Evolutionary conservation across 2,329 filamentous ascomycete species (phyloP), one percentile per base, ranked within the genome.

Genomic region (Verticillium isaacii): DNA sequence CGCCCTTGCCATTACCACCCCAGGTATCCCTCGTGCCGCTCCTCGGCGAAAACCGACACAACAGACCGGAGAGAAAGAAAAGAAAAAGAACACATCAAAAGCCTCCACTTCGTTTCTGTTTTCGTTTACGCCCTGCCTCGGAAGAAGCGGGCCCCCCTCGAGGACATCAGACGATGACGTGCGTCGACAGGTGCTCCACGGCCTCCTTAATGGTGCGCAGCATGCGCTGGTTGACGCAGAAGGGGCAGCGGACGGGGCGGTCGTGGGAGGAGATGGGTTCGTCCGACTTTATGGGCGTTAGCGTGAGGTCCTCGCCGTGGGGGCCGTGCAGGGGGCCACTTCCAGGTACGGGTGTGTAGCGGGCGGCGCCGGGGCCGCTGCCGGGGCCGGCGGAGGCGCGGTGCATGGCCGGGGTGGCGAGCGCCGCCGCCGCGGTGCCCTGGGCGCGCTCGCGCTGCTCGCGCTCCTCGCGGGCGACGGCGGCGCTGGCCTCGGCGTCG

Each of bases 181-280:
- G 85, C 2, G 83, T 86, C 12, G 84, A 84, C 78, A 87, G 76
- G 68, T 87, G 85, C 70, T 87, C 85, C 3, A 87, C 84, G 5
- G 85, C 83, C 69, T 87, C 85, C 71, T 85, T 86, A 56, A 87
- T 84, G 1, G 79, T 83, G 19, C 84, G 77, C 59, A 87, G 76
- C 83, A 87, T 85, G 6, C 85, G 78, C 66, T 85, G 82, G 66
- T 87, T 87, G 39, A 87, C 79, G 64, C 85, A 87, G 66, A 85
- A 87, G 1, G 85, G 85, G 65, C 85, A 87, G 19, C 84, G 77
- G 32, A 85, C 70, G 2, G 84, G 82, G 23, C 78, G 72, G 39
- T 86, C 81, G 36, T 76, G 74, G 6, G 73, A 71, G 4, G 80
- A 75, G 32, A 82, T 69, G 8, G 81, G 79, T 4, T 73, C 77